These are phyloP conservation scores for Diaporthe ampelina DNA, from an alignment of 2,329 filamentous ascomycete genomes.

Conservation along the genomic window DNA sequence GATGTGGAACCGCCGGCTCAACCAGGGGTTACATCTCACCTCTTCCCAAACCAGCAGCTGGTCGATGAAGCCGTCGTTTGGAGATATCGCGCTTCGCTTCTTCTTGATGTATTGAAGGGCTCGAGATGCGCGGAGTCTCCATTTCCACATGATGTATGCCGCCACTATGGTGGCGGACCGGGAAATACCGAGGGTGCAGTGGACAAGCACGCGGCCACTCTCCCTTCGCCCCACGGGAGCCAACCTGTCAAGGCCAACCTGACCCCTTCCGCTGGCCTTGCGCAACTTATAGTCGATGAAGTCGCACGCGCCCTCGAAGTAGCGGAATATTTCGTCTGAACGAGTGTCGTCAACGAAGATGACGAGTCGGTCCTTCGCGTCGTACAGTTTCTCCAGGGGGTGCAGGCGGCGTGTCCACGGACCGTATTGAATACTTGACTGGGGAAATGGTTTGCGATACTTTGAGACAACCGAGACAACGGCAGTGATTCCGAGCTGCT, in stretches of 20 bases:
- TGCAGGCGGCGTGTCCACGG: background rate
- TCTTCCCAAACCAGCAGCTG: conserved; percentile 46
- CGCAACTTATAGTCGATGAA: conserved; percentile 43
- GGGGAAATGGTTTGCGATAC: background rate
- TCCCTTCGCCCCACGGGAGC: background rate
- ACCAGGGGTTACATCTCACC: conserved; percentile 43
- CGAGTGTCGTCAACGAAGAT: conserved; percentile 31
- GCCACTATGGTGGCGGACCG: conserved; percentile 44
- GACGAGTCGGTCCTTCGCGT: conserved; percentile 38
- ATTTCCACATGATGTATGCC: conserved; percentile 46
- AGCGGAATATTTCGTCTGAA: conserved; percentile 36
- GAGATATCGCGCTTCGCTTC: conserved; percentile 40
- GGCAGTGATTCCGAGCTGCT: conserved; percentile 43
- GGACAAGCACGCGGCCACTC: conserved; percentile 42
- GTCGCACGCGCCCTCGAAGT: conserved; percentile 42
- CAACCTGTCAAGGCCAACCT: background rate
- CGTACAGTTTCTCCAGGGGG: conserved; percentile 35
- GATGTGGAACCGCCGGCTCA: background rate
- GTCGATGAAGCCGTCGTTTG: conserved; percentile 43
- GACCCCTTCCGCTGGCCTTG: background rate
- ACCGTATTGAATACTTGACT: background rate
- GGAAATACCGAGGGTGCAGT: conserved; percentile 48
- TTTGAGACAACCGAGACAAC: conserved; percentile 41
- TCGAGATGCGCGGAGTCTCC: background rate
- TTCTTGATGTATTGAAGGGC: conserved; percentile 39